A percentile compares a stretch with the other conserved stretches of the same genome.
phyloP scores from a whole-genome alignment of 2,329 filamentous ascomycete species.

The Claviceps pazoutovae region DNA sequence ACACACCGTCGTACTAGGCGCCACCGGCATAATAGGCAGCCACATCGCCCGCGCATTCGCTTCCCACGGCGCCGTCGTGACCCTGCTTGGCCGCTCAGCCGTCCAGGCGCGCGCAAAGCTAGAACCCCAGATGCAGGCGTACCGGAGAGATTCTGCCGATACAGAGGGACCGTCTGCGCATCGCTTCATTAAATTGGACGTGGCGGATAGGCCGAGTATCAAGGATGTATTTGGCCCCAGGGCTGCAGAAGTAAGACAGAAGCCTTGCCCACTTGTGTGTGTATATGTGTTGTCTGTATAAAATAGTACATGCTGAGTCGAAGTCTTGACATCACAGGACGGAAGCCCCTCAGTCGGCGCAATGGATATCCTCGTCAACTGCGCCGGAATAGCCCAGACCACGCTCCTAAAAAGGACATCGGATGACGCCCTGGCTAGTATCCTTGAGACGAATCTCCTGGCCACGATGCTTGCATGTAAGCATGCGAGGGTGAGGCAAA shows the following conservation, averaged over 20 bases:
- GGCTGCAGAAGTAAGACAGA: background rate
- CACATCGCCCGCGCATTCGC: slow-evolving; percentile 56
- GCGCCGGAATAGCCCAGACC: slow-evolving; percentile 58
- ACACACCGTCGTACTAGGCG: slow-evolving; percentile 52
- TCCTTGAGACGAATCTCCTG: slow-evolving; percentile 58
- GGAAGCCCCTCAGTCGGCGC: slow-evolving; percentile 14
- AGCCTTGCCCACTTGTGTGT: background rate
- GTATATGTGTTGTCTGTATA: background rate
- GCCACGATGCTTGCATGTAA: slow-evolving; percentile 51
- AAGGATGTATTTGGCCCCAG: slow-evolving; percentile 15
- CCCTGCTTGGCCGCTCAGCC: slow-evolving; percentile 46
- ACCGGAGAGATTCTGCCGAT: slow-evolving; percentile 5
- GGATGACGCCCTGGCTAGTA: slow-evolving; percentile 34
- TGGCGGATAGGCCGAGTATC: slow-evolving; percentile 15
- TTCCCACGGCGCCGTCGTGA: slow-evolving; percentile 41
- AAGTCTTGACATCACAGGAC: background rate
- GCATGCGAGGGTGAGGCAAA: slow-evolving; percentile 20
- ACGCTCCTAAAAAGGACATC: slow-evolving; percentile 45
- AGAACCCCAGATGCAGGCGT: slow-evolving; percentile 17
- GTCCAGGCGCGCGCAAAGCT: slow-evolving; percentile 29
- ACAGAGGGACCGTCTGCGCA: slow-evolving; percentile 13
- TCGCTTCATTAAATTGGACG: slow-evolving; percentile 22
- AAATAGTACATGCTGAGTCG: no score
- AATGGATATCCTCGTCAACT: slow-evolving; percentile 58
- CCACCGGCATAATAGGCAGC: slow-evolving; percentile 55